Base-by-base conservation (phyloP, 176 grass and related monocot genomes). In the Eremochloa ophiuroides region DNA sequence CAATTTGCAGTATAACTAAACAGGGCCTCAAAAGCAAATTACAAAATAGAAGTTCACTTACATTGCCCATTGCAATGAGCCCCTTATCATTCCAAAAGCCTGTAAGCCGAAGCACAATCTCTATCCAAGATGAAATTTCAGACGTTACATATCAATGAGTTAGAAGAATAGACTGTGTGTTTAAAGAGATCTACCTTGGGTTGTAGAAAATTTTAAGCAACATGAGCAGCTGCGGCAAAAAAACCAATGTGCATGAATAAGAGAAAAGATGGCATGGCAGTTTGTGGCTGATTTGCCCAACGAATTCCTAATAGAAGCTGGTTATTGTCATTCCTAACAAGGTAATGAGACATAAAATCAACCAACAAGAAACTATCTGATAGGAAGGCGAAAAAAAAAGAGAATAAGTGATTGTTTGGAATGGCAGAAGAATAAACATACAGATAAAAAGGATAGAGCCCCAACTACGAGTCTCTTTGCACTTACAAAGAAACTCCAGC, bases 191-290 rank as follows among this genome's bases (percentile, higher is more conserved):
- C n/a, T 86, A 98, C 95, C 95, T 98, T 64, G 95, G 95, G 67
- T 98, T 98, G 77, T 98, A 98, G 56, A 98, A 98, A 63, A 98
- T 95, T 66, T 92, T 98, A 80, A 98, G 95, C 95, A 43, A 92
- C 95, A 91, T 98, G 95, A 86, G 92, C 88, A 71, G 95, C 95
- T 74, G 95, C 95, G 41, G 95, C 95, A 82, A 98, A 92, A 76
- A 98, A 84, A 69, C 95, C 95, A 37, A 98, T 97, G 47, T 98
- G 95, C 95, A 98, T 98, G 86, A 92, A 98, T 71, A 98, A 84
- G 60, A 98, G 92, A n/a, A 92, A 98, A 74, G 95, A 98, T 79
- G 95, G 95, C 95, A 98, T 93, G 13, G 95, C 83, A 40, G 95
- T 98, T 85, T 95, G 95, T 30, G 88, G 92, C 25, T 92, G 73